A percentile compares a stretch with the other conserved stretches of the same genome.
phyloP scores from a whole-genome alignment of 257 asterid genomes.

The Verbascum thapsus region DNA sequence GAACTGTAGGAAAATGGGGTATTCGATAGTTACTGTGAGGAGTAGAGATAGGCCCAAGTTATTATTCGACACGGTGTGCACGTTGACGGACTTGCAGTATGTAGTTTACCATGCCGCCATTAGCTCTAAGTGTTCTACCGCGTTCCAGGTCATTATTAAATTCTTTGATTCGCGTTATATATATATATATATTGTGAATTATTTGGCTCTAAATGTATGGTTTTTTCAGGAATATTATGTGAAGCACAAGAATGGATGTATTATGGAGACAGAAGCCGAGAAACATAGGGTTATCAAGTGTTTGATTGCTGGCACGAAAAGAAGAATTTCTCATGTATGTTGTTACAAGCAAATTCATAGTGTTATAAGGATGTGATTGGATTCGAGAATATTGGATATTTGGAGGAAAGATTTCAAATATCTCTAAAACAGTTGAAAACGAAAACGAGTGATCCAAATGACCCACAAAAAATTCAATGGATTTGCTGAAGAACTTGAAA shows the following conservation, averaged over 20 bases:
- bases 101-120: slow-evolving; percentile 81
- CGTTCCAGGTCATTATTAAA: slow-evolving; percentile 58
- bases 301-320: slow-evolving; percentile 79
- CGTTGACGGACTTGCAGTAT: slow-evolving; percentile 70
- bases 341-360: slow-evolving; percentile 27
- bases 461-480: no score
- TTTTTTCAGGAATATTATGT: slow-evolving; percentile 70
- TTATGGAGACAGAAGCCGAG: slow-evolving; percentile 53
- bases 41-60: slow-evolving; percentile 75
- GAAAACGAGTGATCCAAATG: no score
- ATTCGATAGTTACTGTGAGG: slow-evolving; percentile 60
- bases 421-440: no score
- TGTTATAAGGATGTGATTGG: background rate
- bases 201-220: background rate
- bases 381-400: no score
- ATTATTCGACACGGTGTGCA: slow-evolving; percentile 75
- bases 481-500: no score
- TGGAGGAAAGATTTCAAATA: no score
- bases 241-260: slow-evolving; percentile 54
- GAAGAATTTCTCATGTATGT: slow-evolving; percentile 73
- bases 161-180: no score
- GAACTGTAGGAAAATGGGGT: slow-evolving; percentile 52
- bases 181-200: background rate
- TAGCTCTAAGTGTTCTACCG: slow-evolving; percentile 63
- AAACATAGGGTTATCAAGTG: slow-evolving; percentile 53